phyloP scores from a whole-genome alignment of 2,329 filamentous ascomycete genomes.

The Colletotrichum tofieldiae region DNA sequence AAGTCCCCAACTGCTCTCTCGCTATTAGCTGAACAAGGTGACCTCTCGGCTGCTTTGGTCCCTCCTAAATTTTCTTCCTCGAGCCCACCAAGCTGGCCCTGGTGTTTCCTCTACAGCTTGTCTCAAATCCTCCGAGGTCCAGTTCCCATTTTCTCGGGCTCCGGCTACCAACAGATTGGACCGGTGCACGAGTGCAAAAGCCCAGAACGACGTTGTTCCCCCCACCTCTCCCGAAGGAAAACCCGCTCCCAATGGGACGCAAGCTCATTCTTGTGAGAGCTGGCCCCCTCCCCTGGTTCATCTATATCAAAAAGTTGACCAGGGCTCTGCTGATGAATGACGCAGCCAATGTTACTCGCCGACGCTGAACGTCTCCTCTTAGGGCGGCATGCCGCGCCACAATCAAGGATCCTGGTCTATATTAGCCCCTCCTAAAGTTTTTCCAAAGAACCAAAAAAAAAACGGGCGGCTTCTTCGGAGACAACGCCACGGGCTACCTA shows the following conservation, averaged over 20 bases:
- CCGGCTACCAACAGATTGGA: neutral
- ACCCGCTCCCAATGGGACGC: constrained; percentile 31
- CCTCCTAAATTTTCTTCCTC: constrained; percentile 4
- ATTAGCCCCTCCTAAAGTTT: neutral
- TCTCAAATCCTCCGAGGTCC: neutral
- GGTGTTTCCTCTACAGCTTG: neutral
- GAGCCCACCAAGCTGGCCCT: neutral
- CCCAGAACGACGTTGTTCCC: constrained; percentile 19
- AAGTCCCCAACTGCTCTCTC: constrained; percentile 6
- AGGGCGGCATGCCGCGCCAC: constrained; percentile 31
- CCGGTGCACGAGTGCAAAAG: neutral
- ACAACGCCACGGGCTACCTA: constrained; percentile 20
- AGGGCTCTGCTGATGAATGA: constrained; percentile 31
- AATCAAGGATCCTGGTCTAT: constrained; percentile 38
- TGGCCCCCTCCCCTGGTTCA: constrained; percentile 8
- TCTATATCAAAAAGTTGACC: constrained; percentile 26
- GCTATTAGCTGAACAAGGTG: neutral
- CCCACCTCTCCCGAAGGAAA: constrained; percentile 32
- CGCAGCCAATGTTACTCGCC: constrained; percentile 29
- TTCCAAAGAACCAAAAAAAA: constrained; percentile 10
- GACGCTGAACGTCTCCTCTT: constrained; percentile 12
- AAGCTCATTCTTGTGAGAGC: constrained; percentile 30
- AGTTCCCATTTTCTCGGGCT: neutral
- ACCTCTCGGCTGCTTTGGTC: neutral
- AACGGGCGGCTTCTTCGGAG: constrained; percentile 33